Conservation (phyloP, 352 stramenopile genomes). For the Pythium aristosporum region DNA sequence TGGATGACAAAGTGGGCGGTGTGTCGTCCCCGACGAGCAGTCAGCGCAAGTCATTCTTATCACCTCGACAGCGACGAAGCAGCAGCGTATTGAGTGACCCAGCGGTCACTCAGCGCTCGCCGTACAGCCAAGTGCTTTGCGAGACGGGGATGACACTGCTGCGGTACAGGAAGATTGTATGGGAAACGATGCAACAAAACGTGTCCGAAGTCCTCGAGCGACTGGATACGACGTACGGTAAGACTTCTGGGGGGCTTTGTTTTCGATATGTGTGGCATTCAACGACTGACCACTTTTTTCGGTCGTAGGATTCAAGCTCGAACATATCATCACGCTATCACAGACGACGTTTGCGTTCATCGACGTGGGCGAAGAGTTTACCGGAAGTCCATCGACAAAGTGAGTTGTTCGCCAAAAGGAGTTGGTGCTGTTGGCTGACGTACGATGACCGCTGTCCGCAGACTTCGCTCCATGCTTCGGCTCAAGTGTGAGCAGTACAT, state of each 20-base stretch:
- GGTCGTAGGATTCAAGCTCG: slow-evolving; percentile 74
- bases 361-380: slow-evolving; percentile 87
- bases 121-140: slow-evolving; percentile 69
- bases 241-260: background rate
- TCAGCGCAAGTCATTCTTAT: slow-evolving; percentile 18
- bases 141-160: slow-evolving; percentile 78
- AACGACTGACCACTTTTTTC: background rate
- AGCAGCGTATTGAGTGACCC: slow-evolving; percentile 35
- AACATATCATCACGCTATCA: slow-evolving; percentile 84
- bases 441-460: slow-evolving; percentile 10
- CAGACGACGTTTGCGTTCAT: slow-evolving; percentile 74
- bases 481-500: slow-evolving; percentile 85
- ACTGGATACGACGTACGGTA: slow-evolving; percentile 73
- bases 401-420: slow-evolving; percentile 26
- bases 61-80: slow-evolving; percentile 32
- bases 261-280: background rate
- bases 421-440: background rate
- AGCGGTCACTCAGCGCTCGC: slow-evolving; percentile 28
- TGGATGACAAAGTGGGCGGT: slow-evolving; percentile 26
- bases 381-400: slow-evolving; percentile 62
- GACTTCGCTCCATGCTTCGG: slow-evolving; percentile 61
- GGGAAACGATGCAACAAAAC: slow-evolving; percentile 85
- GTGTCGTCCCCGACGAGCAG: slow-evolving; percentile 3
- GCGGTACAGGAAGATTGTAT: slow-evolving; percentile 83
- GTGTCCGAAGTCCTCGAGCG: slow-evolving; percentile 70